phyloP scores from a whole-genome alignment of 176 grass and related monocot species.

The Raddia guianensis region DNA sequence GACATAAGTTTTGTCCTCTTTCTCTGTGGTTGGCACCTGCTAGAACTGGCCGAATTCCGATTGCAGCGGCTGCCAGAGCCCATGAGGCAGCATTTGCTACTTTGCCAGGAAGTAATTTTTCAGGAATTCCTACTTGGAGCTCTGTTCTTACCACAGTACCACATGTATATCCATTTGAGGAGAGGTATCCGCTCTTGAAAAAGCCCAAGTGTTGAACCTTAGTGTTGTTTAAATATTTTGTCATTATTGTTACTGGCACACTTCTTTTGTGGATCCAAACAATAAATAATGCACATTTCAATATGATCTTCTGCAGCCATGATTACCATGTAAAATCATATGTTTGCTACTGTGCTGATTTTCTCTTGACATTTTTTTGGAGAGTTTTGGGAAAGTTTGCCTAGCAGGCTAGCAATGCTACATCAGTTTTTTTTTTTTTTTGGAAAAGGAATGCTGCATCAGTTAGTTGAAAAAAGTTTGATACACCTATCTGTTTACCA shows the following conservation, averaged over 20 bases:
- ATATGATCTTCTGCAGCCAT: not conserved
- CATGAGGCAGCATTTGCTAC: conserved; percentile 82
- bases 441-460: not conserved
- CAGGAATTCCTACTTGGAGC: conserved; percentile 49
- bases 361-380: not conserved
- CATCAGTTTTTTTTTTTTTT: not conserved
- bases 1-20: conserved; percentile 82
- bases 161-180: conserved; percentile 96
- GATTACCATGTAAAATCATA: not conserved
- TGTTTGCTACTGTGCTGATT: not conserved
- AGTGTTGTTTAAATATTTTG: not conserved
- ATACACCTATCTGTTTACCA: not conserved
- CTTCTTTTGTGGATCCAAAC: not conserved
- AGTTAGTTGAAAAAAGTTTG: conserved; percentile 1
- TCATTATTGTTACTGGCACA: not conserved
- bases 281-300: not conserved
- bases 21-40: conserved; percentile 85
- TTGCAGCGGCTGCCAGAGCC: conserved; percentile 75
- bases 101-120: conserved; percentile 43
- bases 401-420: not conserved
- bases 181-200: conserved; percentile 63
- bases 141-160: conserved; percentile 83
- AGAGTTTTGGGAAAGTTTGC: not conserved
- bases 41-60: conserved; percentile 74
- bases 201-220: not conserved